phyloP scores from a whole-genome alignment of 495 filamentous ascomycete species.

The Xylaria telfairii region DNA sequence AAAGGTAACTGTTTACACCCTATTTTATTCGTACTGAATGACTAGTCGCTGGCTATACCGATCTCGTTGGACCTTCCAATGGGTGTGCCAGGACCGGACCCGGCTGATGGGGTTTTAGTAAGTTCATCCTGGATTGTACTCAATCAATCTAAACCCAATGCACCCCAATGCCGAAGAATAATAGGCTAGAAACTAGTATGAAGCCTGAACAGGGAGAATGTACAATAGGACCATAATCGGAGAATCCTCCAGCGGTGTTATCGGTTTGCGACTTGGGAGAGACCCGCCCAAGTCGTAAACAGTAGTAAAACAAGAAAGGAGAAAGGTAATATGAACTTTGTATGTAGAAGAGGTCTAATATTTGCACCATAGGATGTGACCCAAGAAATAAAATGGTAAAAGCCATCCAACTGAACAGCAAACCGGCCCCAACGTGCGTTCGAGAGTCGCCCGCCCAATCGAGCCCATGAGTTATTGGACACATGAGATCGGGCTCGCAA shows the following conservation, averaged over 20 bases:
- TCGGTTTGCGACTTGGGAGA: not conserved
- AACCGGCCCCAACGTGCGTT: not conserved
- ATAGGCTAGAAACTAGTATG: conserved; percentile 6
- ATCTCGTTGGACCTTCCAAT: conserved; percentile 10
- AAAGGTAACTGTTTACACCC: not conserved
- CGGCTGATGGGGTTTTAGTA: not conserved
- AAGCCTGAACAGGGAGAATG: conserved; percentile 13
- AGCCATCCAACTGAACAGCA: not conserved
- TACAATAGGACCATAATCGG: conserved; percentile 13
- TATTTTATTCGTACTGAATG: conserved; percentile 13
- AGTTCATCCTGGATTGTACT: conserved; percentile 9
- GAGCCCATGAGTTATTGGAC: conserved; percentile 1
- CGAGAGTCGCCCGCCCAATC: not conserved
- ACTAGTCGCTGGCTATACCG: conserved; percentile 16
- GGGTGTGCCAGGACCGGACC: not conserved
- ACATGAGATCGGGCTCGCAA: not conserved
- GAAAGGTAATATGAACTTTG: conserved; percentile 10
- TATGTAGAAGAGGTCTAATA: conserved; percentile 9
- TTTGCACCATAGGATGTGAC: not conserved
- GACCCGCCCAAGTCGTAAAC: not conserved
- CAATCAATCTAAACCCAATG: conserved; percentile 29
- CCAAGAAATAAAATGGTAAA: not conserved
- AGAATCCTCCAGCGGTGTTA: not conserved
- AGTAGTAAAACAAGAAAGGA: not conserved
- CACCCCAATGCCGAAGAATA: conserved; percentile 14